Evolutionary conservation across 345 rosid genomes (phyloP).

Genomic region (Aethionema arabicum): DNA sequence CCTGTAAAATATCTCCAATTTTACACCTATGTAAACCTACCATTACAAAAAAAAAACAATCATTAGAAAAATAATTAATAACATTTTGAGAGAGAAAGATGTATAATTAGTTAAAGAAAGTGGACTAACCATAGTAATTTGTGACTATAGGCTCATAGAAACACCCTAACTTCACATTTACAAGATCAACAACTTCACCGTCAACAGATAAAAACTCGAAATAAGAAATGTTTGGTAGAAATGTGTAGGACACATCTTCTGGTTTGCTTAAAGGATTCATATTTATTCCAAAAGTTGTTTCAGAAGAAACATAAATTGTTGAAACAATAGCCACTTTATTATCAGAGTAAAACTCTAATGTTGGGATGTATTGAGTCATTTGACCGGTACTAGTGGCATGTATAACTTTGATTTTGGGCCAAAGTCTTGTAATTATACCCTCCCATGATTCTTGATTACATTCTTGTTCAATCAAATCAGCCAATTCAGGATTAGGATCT

Average conservation of each 20-base stretch:
- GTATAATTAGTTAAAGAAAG: too few species aligned
- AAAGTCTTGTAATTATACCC: conserved; percentile 56
- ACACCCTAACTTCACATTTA: conserved; percentile 54
- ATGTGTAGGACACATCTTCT: conserved; percentile 62
- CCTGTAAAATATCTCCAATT: conserved; percentile 64
- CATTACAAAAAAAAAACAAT: neutral
- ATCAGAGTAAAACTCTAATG: conserved; percentile 56
- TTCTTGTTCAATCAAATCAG: conserved; percentile 38
- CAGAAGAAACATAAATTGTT: conserved; percentile 55
- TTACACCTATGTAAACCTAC: conserved; percentile 56
- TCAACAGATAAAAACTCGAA: conserved; percentile 56
- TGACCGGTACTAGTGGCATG: conserved; percentile 56
- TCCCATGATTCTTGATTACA: conserved; percentile 55
- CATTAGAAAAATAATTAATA: too few species aligned
- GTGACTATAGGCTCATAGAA: conserved; percentile 62
- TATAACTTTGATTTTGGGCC: conserved; percentile 61
- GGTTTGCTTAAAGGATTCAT: conserved; percentile 56
- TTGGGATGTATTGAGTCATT: conserved; percentile 60
- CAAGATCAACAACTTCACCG: conserved; percentile 46
- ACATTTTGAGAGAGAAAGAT: too few species aligned
- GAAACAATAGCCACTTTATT: conserved; percentile 61
- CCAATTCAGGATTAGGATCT: conserved; percentile 46
- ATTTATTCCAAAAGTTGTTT: conserved; percentile 58
- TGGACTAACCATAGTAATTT: conserved; percentile 46
- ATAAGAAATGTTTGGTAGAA: conserved; percentile 63